These are phyloP conservation scores for Stephania yunnanensis DNA, from an alignment of 164 flowering plant species.

Conservation along the genomic window DNA sequence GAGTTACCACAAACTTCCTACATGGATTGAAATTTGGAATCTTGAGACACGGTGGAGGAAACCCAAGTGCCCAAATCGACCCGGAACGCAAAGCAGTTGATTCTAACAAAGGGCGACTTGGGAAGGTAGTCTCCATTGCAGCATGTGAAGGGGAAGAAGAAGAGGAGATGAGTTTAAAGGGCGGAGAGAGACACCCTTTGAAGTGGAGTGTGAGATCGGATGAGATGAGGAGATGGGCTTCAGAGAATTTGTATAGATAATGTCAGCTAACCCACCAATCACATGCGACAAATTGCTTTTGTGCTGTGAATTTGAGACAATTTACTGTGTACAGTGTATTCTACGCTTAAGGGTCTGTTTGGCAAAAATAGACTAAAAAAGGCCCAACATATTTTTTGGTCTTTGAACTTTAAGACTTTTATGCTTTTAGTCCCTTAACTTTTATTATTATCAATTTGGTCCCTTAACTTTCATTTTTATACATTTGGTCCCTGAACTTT, in stretches of 20 bases:
- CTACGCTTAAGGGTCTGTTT: no score
- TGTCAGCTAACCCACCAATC: slow-evolving; percentile 27
- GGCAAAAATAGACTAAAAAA: no score
- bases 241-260: slow-evolving; percentile 16
- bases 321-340: no score
- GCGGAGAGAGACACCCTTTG: background rate
- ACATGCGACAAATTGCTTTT: slow-evolving; percentile 4
- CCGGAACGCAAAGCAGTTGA: slow-evolving; percentile 15
- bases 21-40: slow-evolving; percentile 11
- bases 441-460: no score
- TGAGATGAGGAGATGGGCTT: background rate
- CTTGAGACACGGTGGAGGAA: slow-evolving; percentile 29
- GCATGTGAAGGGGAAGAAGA: background rate
- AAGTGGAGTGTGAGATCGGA: background rate
- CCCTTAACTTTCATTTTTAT: no score
- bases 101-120: slow-evolving; percentile 13
- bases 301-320: no score
- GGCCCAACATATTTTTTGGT: no score
- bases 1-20: slow-evolving; percentile 22
- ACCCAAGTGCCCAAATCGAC: slow-evolving; percentile 34
- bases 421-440: no score
- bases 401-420: no score
- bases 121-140: slow-evolving; percentile 20
- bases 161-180: background rate
- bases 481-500: no score